These are phyloP conservation scores for Jatropha curcas DNA, from an alignment of 345 rosid genomes.

Conservation along the genomic window DNA sequence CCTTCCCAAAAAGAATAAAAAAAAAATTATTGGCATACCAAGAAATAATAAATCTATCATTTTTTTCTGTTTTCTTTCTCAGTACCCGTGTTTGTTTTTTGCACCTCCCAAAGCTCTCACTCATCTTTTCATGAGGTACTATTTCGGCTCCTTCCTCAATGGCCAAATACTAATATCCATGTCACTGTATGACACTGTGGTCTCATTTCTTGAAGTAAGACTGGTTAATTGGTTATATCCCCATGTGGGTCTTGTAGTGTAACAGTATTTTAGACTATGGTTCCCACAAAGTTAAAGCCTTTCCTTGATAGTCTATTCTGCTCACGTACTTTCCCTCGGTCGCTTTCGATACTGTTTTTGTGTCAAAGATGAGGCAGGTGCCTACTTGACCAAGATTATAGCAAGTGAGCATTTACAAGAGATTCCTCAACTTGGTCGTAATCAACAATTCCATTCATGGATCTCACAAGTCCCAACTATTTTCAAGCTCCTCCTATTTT, in stretches of 20 bases:
- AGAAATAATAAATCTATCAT: neutral
- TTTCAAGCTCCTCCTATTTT: constrained; percentile 39
- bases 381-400: neutral
- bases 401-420: constrained; percentile 3
- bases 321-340: constrained; percentile 30
- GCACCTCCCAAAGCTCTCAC: constrained; percentile 5
- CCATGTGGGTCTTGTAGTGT: constrained; percentile 15
- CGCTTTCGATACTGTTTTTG: constrained; percentile 27
- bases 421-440: neutral
- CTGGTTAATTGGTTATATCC: neutral
- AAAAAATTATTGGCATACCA: neutral
- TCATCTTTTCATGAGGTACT: constrained; percentile 21
- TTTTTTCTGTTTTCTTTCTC: neutral
- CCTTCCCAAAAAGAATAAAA: neutral
- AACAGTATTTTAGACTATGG: constrained; percentile 14
- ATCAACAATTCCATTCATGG: constrained; percentile 30
- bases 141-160: constrained; percentile 15
- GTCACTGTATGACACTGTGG: neutral
- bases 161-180: neutral
- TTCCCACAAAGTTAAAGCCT: constrained; percentile 23
- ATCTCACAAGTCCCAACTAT: constrained; percentile 46
- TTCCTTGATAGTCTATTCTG: constrained; percentile 25
- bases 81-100: constrained; percentile 1
- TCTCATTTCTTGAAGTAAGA: neutral
- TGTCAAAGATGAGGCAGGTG: constrained; percentile 11